phyloP scores from a whole-genome alignment of 257 asterid genomes.

The Perilla frutescens region DNA sequence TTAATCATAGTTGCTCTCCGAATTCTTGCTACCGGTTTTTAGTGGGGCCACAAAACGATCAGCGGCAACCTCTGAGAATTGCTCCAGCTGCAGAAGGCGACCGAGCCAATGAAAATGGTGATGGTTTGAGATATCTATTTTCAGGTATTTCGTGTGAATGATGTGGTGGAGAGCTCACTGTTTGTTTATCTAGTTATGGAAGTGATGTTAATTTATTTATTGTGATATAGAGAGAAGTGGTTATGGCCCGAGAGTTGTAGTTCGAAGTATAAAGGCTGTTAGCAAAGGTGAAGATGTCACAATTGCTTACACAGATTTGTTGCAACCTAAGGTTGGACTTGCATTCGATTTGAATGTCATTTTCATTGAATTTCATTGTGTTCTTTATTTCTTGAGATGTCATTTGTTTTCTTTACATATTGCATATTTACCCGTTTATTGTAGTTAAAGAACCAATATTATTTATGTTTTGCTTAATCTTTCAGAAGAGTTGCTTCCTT shows the following conservation, averaged over 20 bases:
- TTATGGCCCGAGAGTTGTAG: constrained; percentile 66
- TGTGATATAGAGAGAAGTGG: constrained; percentile 49
- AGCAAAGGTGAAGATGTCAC: constrained; percentile 69
- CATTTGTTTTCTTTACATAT: background rate
- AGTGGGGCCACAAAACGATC: constrained; percentile 5
- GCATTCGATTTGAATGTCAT: background rate
- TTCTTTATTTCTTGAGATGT: constrained; percentile 9
- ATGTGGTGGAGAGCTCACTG: constrained; percentile 1
- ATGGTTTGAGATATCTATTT: background rate
- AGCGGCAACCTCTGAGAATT: constrained; percentile 38
- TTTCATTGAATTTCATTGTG: background rate
- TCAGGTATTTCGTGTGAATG: constrained; percentile 21
- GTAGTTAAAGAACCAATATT: background rate
- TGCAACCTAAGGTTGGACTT: constrained; percentile 73
- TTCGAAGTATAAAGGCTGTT: constrained; percentile 69
- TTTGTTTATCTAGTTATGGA: background rate
- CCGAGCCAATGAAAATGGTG: constrained; percentile 22
- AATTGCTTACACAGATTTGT: constrained; percentile 76
- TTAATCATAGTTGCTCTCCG: constrained; percentile 89
- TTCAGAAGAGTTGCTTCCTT: background rate
- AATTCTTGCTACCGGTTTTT: constrained; percentile 67
- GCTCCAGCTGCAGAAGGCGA: constrained; percentile 37
- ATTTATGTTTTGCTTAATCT: constrained; percentile 5
- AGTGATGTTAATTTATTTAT: constrained; percentile 23
- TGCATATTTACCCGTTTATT: background rate